Evolutionary conservation across 139 green algal species (phyloP), one percentile per base, ranked within the genome.

Genomic region (Chlorella sp.): DNA sequence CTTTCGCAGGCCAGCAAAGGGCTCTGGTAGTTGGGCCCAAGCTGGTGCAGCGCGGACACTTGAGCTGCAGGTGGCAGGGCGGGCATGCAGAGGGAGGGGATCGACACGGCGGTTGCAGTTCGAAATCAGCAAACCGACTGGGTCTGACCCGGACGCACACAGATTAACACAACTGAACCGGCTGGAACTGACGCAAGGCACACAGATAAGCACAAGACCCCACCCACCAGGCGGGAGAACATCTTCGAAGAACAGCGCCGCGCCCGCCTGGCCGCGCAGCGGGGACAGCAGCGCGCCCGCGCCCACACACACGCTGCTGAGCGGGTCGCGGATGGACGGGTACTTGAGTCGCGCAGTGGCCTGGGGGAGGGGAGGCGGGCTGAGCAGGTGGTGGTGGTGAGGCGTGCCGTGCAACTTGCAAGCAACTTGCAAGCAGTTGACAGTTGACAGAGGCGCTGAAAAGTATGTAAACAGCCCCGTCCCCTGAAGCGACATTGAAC

Each of bases 181-280:
- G n/a, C n/a, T n/a, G n/a, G n/a, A n/a, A n/a, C n/a, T n/a, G n/a
- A n/a, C n/a, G n/a, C n/a, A n/a, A n/a, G n/a, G n/a, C n/a, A n/a
- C n/a, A n/a, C n/a, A n/a, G n/a, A n/a, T n/a, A n/a, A n/a, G n/a
- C n/a, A n/a, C n/a, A n/a, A n/a, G n/a, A n/a, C n/a, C n/a, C n/a
- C 14, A 24, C 68, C 19, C 26, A 88, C 87, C 87, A 84, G 84
- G 76, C 24, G 16, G 3, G 28, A 86, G 72, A 56, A 81, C 46
- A n/a, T 87, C 87, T 1, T 91, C 87, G 64, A 92, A 92, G 30
- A 92, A 75, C 58, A 91, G 86, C 28, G 88, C 82, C n/a, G 84
- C 87, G 46, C 73, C 87, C 70, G 90, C 87, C 76, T 91, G 89
- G 34, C 87, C 89, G 14, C 54, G 58, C 64, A 92, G 87, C n/a